These are phyloP conservation scores for Calonectria honghensis DNA, from an alignment of 2,329 filamentous ascomycete species.

Conservation along the genomic window DNA sequence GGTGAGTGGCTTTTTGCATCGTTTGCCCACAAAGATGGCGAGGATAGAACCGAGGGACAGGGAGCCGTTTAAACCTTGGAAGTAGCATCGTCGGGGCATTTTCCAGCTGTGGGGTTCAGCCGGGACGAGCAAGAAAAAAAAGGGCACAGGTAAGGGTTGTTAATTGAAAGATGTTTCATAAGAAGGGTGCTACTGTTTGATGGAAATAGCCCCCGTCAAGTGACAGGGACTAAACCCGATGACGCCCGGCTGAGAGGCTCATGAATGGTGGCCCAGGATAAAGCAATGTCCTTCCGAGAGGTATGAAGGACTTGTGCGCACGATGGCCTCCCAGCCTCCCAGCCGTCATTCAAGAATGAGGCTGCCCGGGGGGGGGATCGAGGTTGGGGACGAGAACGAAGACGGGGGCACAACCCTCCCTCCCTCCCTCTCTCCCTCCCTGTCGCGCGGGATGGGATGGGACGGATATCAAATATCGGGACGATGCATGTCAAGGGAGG, in stretches of 20 bases:
- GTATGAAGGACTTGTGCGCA: neutral
- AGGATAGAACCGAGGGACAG: neutral
- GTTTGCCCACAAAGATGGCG: neutral
- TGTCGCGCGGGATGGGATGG: constrained; percentile 6
- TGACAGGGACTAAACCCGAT: constrained; percentile 26
- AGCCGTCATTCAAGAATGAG: neutral
- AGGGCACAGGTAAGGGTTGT: constrained; percentile 6
- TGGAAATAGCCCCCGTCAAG: neutral
- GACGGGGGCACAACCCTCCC: neutral
- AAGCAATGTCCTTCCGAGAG: neutral
- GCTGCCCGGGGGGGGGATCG: constrained; percentile 11
- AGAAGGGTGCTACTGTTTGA: constrained; percentile 6
- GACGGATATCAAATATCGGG: constrained; percentile 25
- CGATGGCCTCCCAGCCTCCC: neutral
- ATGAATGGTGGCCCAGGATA: constrained; percentile 12
- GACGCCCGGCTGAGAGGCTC: constrained; percentile 32
- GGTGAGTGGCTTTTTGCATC: constrained; percentile 3
- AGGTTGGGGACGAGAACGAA: neutral
- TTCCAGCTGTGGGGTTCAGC: neutral
- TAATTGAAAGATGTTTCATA: constrained; percentile 28
- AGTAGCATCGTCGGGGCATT: neutral
- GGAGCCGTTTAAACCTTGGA: neutral
- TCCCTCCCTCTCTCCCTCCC: neutral
- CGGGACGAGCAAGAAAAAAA: neutral
- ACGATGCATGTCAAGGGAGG: constrained; percentile 27